A percentile compares a stretch with the other conserved stretches of the same genome.
Conservation (phyloP, 352 stramenopile species). For the Thalassiosira mediterranea region DNA sequence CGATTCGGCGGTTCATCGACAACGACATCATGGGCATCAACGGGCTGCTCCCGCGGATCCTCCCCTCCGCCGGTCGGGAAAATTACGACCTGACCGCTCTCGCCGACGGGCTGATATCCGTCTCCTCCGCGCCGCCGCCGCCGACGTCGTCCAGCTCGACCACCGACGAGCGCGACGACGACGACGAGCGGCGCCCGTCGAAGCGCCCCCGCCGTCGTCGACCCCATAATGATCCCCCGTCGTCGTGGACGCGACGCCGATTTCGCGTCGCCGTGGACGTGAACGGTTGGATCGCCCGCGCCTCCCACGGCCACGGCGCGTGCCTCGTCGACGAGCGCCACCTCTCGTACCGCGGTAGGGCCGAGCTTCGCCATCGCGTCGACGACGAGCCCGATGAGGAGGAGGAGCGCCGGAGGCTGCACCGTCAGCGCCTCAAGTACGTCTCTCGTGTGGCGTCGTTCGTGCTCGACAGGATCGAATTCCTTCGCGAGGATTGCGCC, state of each 20-base stretch:
- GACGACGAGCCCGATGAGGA: no score
- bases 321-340: constrained; percentile 68
- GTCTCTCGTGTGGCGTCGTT: constrained; percentile 53
- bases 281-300: constrained; percentile 65
- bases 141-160: neutral
- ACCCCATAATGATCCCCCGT: neutral
- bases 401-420: constrained; percentile 1
- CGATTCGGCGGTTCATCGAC: no score
- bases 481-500: constrained; percentile 45
- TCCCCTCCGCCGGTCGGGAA: constrained; percentile 52
- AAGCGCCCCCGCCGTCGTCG: neutral
- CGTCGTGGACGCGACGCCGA: constrained; percentile 37
- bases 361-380: no score
- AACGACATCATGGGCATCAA: constrained; percentile 61
- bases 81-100: constrained; percentile 50
- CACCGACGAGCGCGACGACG: constrained; percentile 6
- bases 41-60: constrained; percentile 54
- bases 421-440: constrained; percentile 54
- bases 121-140: neutral
- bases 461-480: constrained; percentile 55
- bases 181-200: constrained; percentile 5
- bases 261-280: constrained; percentile 74
- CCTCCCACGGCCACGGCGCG: constrained; percentile 50
- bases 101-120: constrained; percentile 30
- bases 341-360: constrained; percentile 70